These are phyloP conservation scores for Leishmania amazonensis DNA, from an alignment of 208 protist species.

Conservation along the genomic window DNA sequence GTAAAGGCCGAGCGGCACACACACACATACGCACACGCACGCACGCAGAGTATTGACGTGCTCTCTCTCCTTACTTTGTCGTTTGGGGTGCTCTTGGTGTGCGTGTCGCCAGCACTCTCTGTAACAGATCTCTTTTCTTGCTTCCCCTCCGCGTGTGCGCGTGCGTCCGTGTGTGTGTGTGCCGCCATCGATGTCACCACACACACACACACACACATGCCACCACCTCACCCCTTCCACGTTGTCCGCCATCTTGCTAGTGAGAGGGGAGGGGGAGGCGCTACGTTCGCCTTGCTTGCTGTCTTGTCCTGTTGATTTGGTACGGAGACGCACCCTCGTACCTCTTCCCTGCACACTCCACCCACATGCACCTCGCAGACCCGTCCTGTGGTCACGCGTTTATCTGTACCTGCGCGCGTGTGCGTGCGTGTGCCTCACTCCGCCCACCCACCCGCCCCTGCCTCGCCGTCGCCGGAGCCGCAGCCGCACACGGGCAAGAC, in stretches of 20 bases:
- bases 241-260: not conserved
- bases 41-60: not conserved
- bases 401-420: too few species aligned
- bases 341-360: not conserved
- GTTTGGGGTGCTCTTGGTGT: not conserved
- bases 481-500: not conserved
- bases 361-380: not conserved
- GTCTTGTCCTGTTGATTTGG: not conserved
- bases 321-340: not conserved
- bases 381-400: not conserved
- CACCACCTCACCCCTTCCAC: not conserved
- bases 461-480: not conserved
- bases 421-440: not conserved
- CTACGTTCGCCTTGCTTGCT: not conserved
- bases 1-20: not conserved
- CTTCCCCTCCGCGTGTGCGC: too few species aligned
- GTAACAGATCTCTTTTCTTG: too few species aligned
- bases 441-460: not conserved
- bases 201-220: too few species aligned
- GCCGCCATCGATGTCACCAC: too few species aligned
- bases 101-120: too few species aligned
- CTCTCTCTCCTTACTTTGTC: not conserved
- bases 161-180: too few species aligned
- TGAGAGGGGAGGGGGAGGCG: too few species aligned
- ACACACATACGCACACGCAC: not conserved